A percentile compares a stretch with the other conserved stretches of the same genome.
These are phyloP conservation scores for Pascua guehoae DNA, from an alignment of 1,284 basidiomycete species.

Conservation along the genomic window DNA sequence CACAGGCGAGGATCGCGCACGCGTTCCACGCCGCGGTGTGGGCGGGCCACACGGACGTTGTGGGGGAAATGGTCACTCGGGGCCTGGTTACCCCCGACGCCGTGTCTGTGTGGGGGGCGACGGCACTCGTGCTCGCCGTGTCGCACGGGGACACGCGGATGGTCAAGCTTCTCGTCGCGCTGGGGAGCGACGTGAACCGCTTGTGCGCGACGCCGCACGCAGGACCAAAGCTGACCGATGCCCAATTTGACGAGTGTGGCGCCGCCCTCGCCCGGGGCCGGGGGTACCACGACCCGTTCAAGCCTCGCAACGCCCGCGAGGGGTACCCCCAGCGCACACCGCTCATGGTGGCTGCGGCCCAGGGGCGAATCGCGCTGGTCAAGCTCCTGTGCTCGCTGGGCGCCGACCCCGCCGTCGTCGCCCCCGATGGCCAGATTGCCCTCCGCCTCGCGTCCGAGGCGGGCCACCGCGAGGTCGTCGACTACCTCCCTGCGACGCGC, in stretches of 20 bases:
- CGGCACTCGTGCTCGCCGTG: too few species aligned
- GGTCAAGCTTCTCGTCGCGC: conserved; percentile 1
- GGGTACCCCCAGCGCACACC: conserved; percentile 54
- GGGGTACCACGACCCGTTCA: too few species aligned
- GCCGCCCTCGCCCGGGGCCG: too few species aligned
- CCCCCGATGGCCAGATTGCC: conserved; percentile 15
- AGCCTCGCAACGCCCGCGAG: too few species aligned
- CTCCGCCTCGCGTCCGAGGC: conserved; percentile 8
- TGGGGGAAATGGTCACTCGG: too few species aligned
- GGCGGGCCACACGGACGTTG: too few species aligned
- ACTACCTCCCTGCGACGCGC: conserved; percentile 5
- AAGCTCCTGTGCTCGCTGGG: conserved; percentile 61
- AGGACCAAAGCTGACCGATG: not conserved
- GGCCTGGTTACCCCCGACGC: too few species aligned
- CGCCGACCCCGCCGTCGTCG: conserved; percentile 53
- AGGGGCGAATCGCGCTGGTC: conserved; percentile 62
- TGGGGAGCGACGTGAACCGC: conserved; percentile 2
- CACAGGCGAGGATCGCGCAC: too few species aligned
- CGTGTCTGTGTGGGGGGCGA: too few species aligned
- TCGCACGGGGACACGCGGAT: not conserved
- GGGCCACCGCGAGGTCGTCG: conserved; percentile 7
- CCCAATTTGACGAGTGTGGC: not conserved
- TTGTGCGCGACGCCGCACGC: not conserved
- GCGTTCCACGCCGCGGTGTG: too few species aligned
- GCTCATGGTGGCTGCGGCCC: conserved; percentile 74